Base-by-base conservation (phyloP, 352 stramenopile species). In the Aphanomyces cochlioides region DNA sequence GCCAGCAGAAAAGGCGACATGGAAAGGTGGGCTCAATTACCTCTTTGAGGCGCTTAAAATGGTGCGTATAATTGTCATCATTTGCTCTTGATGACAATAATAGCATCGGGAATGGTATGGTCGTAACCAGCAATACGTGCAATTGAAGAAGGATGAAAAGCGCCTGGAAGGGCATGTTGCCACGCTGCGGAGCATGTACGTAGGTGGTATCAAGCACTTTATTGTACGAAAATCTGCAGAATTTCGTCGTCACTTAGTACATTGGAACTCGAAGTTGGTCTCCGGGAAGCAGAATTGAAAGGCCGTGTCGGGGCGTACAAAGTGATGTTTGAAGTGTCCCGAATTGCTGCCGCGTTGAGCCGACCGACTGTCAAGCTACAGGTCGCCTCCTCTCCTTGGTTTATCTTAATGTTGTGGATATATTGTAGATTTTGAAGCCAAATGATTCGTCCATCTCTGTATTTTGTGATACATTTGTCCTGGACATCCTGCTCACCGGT, bases 291-390 rank as follows among this genome's bases (percentile, higher is more conserved):
- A 0, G 87, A 95, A 73, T 79, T 95, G 10, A 85, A 95, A 41
- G 87, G 87, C 36, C 84, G 87, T 63, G 87, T 95, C 43, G 85
- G 87, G 34, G 83, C 85, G 28, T 95, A 95, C 81, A 90, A 90
- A 66, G 79, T 95, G 76, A 90, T 95, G 79, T 95, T 95, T 58
- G 87, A 95, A 66, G 87, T 95, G 37, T 93, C 87, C 56, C 92
- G 92, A 76, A 93, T 95, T 69, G 83, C 88, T 40, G 90, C 84
- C 50, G 89, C 85, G 40, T 79, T 95, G 64, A 95, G 87, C 65
- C 85, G 87, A 2, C 87, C 87, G 54, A 79, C 92, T 8, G 87
- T 95, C 21, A 92, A 93, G 77, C 75, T 95, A 47, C 83, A 81
- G 56, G 76, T 79, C 40, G 17, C 10, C 38, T 66, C 54, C 17